These are phyloP conservation scores for Brasilioporus rufonigricans DNA, from an alignment of 768 basidiomycete species.

Conservation along the genomic window DNA sequence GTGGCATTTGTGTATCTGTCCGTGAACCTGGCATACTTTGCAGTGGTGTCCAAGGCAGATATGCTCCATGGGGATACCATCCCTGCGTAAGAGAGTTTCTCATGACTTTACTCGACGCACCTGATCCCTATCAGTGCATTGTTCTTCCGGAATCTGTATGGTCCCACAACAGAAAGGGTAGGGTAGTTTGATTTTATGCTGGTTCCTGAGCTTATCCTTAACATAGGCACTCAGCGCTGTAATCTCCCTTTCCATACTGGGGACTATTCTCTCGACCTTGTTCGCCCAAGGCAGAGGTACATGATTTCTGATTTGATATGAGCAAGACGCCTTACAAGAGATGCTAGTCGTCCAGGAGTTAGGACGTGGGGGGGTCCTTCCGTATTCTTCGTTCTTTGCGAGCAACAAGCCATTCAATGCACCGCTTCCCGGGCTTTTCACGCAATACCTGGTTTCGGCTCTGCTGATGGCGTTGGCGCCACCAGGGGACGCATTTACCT, in stretches of 20 bases:
- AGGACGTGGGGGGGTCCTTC: conserved; percentile 68
- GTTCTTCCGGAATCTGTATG: neutral
- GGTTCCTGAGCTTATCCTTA: neutral
- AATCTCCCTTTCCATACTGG: conserved; percentile 63
- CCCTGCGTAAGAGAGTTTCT: conserved; percentile 12
- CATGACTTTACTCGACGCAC: neutral
- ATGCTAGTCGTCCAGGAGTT: conserved; percentile 65
- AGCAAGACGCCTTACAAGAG: conserved; percentile 5
- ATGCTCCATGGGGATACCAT: conserved; percentile 65
- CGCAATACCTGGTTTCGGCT: conserved; percentile 60
- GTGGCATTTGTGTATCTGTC: conserved; percentile 62
- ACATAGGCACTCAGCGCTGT: conserved; percentile 55
- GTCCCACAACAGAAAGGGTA: neutral
- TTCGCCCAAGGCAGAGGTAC: conserved; percentile 67
- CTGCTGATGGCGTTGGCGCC: conserved; percentile 55
- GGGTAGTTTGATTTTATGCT: neutral
- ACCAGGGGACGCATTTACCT: conserved; percentile 72
- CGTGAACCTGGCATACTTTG: conserved; percentile 72
- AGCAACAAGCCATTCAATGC: conserved; percentile 70
- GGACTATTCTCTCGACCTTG: conserved; percentile 59
- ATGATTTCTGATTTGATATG: conserved; percentile 6
- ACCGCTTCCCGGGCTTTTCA: conserved; percentile 60
- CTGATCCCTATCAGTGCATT: neutral
- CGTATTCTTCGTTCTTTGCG: conserved; percentile 63
- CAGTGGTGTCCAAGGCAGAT: conserved; percentile 67